Evolutionary conservation across 768 basidiomycete species (phyloP), one percentile per base, ranked within the genome.

Genomic region (Lentinula lateritia): DNA sequence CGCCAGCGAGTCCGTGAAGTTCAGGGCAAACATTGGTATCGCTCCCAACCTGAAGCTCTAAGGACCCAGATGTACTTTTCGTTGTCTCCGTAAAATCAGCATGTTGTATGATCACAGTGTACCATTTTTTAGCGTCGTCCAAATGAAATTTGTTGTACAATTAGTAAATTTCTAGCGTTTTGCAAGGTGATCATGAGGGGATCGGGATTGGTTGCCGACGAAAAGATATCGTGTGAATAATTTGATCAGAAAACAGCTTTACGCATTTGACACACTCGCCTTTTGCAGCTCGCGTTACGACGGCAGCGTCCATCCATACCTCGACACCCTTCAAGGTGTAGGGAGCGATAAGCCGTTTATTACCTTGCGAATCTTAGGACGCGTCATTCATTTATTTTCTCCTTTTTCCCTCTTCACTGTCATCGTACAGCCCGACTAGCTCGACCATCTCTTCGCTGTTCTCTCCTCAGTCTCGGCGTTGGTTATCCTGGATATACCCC

Each of bases 1-100:
- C 15, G 89, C 87, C 1, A 54, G 69, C 3, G 82, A 86, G 70
- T 85, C 84, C 10, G 64, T 84, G 61, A 78, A 75, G 55, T 88
- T 84, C 78, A 79, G 79, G 61, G 69, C 75, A 56, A 72, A 71
- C 65, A 64, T 80, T 63, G 79, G 78, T 23, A 50, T 54, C 32
- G 57, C 56, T n/a, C 41, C 15, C 23, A 50, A 39, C 16, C 56
- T 58, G 20, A 58, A 58, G 56, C 23, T 58, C 3, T 56, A 42
- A 12, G 28, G 28, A 28, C 28, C 28, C 28, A 28, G 28, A 13
- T 41, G 54, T 52, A 34, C 15, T 28, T 28, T 4, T 28, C 7
- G 38, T 20, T 48, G 4, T 48, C 18, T 6, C n/a, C 16, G 15
- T 16, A 12, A 45, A 20, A 48, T 8, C n/a, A 48, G 46, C 46